Evolutionary conservation across 495 filamentous ascomycete species (phyloP), one percentile per base, ranked within the genome.

Genomic region (Daldinia childiae): DNA sequence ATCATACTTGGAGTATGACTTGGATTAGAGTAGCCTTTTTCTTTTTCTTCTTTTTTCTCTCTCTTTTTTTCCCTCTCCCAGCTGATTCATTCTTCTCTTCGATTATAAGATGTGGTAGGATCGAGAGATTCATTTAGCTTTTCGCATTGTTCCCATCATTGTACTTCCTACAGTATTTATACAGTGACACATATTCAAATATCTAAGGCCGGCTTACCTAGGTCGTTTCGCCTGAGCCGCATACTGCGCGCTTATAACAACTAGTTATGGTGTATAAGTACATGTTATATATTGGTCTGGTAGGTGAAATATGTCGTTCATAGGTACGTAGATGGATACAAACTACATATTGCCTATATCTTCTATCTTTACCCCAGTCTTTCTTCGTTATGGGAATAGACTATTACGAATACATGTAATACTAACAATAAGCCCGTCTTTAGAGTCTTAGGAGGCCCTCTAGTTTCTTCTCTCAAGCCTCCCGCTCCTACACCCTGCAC

Each of bases 201-300:
- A 50, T 21, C 43, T 50, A 50, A 2, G 43, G 43, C 43, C 11
- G 43, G 43, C 19, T 24, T 21, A 11, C 17, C 24, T 50, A 24
- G 7, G 6, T 19, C 14, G 29, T 66, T 59, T 52, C 56, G 41
- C 56, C 45, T 34, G 45, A 65, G 62, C 62, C 54, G 30, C 55
- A 58, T 58, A 39, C 48, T 64, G 19, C n/a, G 14, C 27, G 11
- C 21, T 19, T 45, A 17, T 19, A 48, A 5, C 43, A 21, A 8
- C 43, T 5, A 14, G n/a, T n/a, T n/a, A n/a, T 29, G 4, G 27
- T 29, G 6, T 29, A 5, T 29, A 29, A 5, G 27, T 29, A 29
- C 27, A 29, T 29, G 4, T 29, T 29, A 29, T 29, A 29, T 29
- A 29, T 29, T 29, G 3, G 0, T 29, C 27, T 29, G 27, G 0